Base-by-base conservation (phyloP, 179 eudicot species). In the Silene coronaria region DNA sequence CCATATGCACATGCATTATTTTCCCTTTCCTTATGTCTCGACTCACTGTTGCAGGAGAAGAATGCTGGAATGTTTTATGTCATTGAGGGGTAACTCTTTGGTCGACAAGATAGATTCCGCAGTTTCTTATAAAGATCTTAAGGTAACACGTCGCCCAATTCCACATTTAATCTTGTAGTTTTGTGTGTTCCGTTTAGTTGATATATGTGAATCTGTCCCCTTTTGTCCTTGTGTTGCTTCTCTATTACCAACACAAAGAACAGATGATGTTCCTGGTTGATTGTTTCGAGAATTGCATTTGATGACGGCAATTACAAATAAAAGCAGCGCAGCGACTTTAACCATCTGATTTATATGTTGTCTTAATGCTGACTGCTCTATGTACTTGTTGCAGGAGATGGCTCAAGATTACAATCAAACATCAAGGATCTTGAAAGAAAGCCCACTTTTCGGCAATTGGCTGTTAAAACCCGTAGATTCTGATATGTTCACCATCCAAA, bases 371-470 rank as follows among this genome's bases (percentile, higher is more conserved):
- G 45, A 69, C 32, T 22, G 51, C 4, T 3, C 2, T 13, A 53
- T 55, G 51, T 71, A 16, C 71, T 34, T 34, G 28, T 66, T 81
- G 84, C 88, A 93, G 98, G 93, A 85, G 27, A 73, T 76, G 77
- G 87, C 91, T 77, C 76, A 46, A 63, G 97, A 82, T 14, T 91
- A 93, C 79, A 28, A 61, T 61, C 80, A 78, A 73, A 76, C 87
- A 74, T 91, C 89, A 23, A 87, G 82, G 84, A 80, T 79, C 30
- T 74, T 93, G 75, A 93, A 89, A 84, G 91, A 73, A 69, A 88
- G 85, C 80, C 82, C 86, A 7, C 79, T 78, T 68, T 91, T 91
- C 76, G 72, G 83, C 80, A 83, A 81, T 76, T 91, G 98, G 97
- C 88, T 84, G 74, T 64, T 68, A 75, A 91, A 91, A 81, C 89